phyloP scores from a whole-genome alignment of 2,329 filamentous ascomycete genomes.

The Neoarthrinium moseri region DNA sequence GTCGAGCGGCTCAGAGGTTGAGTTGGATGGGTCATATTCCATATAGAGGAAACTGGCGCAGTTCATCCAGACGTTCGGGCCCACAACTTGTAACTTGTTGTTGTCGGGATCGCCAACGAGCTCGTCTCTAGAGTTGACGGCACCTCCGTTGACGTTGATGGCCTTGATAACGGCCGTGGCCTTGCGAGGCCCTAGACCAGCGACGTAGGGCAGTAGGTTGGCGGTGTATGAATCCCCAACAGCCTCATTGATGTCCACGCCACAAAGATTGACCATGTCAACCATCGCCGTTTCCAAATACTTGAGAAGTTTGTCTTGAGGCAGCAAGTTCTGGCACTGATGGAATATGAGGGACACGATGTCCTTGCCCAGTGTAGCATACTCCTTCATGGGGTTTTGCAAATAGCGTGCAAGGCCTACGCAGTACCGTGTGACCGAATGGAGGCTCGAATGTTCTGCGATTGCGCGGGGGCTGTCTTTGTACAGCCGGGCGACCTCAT shows the following conservation, averaged over 20 bases:
- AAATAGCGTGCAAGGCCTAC: slow-evolving; percentile 86
- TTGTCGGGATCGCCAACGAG: slow-evolving; percentile 85
- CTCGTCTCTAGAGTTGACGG: slow-evolving; percentile 80
- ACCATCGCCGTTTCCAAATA: slow-evolving; percentile 95
- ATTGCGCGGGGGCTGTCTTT: slow-evolving; percentile 82
- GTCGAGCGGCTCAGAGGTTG: slow-evolving; percentile 86
- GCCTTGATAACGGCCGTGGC: slow-evolving; percentile 82
- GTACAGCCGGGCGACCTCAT: slow-evolving; percentile 95
- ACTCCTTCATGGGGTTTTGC: slow-evolving; percentile 95
- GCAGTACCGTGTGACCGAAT: slow-evolving; percentile 82
- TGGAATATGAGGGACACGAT: slow-evolving; percentile 86
- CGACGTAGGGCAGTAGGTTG: slow-evolving; percentile 86
- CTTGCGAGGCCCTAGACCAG: slow-evolving; percentile 89
- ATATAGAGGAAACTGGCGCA: slow-evolving; percentile 95
- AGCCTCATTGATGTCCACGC: slow-evolving; percentile 92
- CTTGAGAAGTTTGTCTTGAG: slow-evolving; percentile 81
- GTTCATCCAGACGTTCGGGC: slow-evolving; percentile 91
- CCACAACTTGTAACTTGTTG: slow-evolving; percentile 75
- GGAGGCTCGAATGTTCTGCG: slow-evolving; percentile 77
- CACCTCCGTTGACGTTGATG: slow-evolving; percentile 86
- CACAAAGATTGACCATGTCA: slow-evolving; percentile 96
- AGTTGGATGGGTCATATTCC: slow-evolving; percentile 78
- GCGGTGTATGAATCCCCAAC: slow-evolving; percentile 78
- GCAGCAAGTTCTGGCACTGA: slow-evolving; percentile 82
- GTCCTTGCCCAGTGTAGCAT: slow-evolving; percentile 87